phyloP scores from a whole-genome alignment of 495 filamentous ascomycete genomes.

The Xylaria scruposa region DNA sequence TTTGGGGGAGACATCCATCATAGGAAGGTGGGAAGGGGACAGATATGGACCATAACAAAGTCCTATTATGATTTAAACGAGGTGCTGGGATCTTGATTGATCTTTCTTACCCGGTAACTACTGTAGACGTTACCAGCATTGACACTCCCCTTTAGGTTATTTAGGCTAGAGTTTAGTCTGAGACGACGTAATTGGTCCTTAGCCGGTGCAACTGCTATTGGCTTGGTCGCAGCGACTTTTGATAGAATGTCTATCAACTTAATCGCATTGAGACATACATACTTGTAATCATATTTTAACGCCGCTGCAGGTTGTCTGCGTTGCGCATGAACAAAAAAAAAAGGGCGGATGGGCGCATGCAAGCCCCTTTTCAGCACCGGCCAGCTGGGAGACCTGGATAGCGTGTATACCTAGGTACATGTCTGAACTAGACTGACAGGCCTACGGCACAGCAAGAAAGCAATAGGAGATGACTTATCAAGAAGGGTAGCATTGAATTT shows the following conservation, averaged over 20 bases:
- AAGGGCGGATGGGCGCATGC: background rate
- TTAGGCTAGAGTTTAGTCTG: background rate
- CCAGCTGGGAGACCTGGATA: background rate
- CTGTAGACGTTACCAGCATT: background rate
- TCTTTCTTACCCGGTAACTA: background rate
- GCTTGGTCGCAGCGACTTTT: background rate
- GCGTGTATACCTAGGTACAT: background rate
- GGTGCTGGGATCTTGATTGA: background rate
- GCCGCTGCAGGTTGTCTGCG: background rate
- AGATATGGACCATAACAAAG: background rate
- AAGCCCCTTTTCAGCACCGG: constrained; percentile 15
- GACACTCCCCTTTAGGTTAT: background rate
- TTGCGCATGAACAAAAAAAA: too few relatives aligned
- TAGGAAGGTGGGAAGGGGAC: background rate
- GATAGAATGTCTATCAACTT: background rate
- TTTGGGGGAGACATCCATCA: background rate
- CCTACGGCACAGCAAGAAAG: background rate
- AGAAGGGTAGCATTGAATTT: constrained; percentile 16
- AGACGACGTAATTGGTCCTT: background rate
- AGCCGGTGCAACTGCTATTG: background rate
- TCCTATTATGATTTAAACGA: constrained; percentile 12
- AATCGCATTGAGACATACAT: background rate
- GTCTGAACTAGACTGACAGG: background rate
- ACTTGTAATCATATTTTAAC: background rate
- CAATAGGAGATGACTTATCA: constrained; percentile 15